Evolutionary conservation across 495 filamentous ascomycete genomes (phyloP), one percentile per base, ranked within the genome.

Genomic region (Articulospora tetracladia): DNA sequence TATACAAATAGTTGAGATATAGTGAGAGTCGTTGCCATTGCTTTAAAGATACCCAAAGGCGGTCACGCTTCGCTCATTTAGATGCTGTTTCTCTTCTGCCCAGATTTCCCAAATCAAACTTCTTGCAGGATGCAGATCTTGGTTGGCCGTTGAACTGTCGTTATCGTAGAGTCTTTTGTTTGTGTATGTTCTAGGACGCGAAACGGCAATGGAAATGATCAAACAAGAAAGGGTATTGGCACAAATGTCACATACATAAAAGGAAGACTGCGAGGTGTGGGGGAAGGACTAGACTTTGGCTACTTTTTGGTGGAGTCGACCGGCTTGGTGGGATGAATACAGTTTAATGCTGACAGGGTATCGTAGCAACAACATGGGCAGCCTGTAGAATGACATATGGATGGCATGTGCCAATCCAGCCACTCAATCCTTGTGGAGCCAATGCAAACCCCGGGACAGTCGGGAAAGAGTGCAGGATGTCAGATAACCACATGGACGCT

Each of bases 341-440:
- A 51, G 27, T 30, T 55, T 24, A 53, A 49, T 39, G 23, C 10
- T 49, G 52, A 32, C 23, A 44, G 49, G 27, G 44, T 23, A 51
- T 19, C 46, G 30, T 47, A 44, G 49, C 49, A 54, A 53, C 30
- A 53, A 48, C 53, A 58, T 60, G 54, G 53, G 52, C 12, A 41
- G 25, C 3, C 41, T 17, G 46, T 50, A 51, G 54, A 26, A 49
- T 44, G 53, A 61, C 58, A 61, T 58, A 58, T 61, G 58, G 54
- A 48, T 58, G 54, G 53, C 63, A 61, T 61, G 63, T 57, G 63
- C 58, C 36, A 57, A 50, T 55, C 58, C 55, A 60, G 63, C 62
- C 62, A 60, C 47, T 53, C 41, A 55, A 17, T 4, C 25, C 23
- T 13, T 20, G 49, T 46, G 55, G 17, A 20, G 36, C 55, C 19